These are phyloP conservation scores for Rhynchosporium secalis DNA, from an alignment of 2,329 filamentous ascomycete species.

Conservation along the genomic window DNA sequence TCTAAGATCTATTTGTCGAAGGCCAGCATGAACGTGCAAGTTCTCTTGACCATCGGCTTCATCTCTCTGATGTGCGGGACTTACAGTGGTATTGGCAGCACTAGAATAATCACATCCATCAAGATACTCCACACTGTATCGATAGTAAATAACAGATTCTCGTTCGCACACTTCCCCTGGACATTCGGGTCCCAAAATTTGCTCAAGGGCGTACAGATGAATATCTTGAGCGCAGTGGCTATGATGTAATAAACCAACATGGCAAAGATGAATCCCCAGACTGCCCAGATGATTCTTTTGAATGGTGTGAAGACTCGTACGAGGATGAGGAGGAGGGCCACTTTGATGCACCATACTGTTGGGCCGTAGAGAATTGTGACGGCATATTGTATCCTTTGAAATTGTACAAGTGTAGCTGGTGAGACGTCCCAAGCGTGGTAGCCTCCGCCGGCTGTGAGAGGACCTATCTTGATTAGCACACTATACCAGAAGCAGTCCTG, in stretches of 20 bases:
- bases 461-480: background rate
- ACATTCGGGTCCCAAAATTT: background rate
- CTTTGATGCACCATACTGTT: background rate
- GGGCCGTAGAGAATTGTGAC: background rate
- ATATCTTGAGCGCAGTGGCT: background rate
- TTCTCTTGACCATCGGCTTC: too few species aligned
- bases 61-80: background rate
- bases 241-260: background rate
- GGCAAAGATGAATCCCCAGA: background rate
- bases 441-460: background rate
- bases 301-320: background rate
- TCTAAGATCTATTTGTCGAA: background rate
- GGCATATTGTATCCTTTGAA: background rate
- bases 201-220: background rate
- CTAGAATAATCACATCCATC: background rate
- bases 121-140: background rate
- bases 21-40: background rate
- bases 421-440: background rate
- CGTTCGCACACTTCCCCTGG: background rate
- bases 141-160: background rate
- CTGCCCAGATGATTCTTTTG: background rate
- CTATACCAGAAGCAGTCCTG: background rate
- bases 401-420: background rate
- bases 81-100: conserved; percentile 3
- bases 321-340: conserved; percentile 4